A percentile compares a stretch with the other conserved stretches of the same genome.
Evolutionary conservation across 2,329 filamentous ascomycete species (phyloP).

Genomic region (Colletotrichum musicola): DNA sequence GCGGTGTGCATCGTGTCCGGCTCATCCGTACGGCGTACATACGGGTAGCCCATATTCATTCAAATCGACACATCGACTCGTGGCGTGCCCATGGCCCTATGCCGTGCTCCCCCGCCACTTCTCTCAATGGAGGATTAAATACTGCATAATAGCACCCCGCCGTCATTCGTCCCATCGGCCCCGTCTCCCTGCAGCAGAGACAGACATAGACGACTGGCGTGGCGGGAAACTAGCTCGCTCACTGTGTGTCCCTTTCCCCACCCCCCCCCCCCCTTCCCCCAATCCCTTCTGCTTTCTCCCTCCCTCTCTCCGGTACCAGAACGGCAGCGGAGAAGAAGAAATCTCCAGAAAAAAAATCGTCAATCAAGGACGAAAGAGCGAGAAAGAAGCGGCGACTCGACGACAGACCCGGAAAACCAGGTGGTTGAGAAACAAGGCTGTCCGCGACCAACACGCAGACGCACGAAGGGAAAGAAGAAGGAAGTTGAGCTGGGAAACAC

Average conservation of each 20-base stretch:
- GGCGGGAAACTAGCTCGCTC: background rate
- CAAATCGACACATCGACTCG: slow-evolving; percentile 5
- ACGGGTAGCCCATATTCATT: slow-evolving; percentile 1
- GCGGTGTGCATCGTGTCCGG: slow-evolving; percentile 28
- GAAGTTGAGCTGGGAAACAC: background rate
- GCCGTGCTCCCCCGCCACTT: background rate
- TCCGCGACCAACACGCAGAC: background rate
- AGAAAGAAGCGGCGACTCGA: background rate
- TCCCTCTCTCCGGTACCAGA: too few species aligned
- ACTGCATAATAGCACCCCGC: background rate
- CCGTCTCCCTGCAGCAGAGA: slow-evolving; percentile 15
- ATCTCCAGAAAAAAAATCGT: background rate
- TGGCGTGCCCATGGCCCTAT: background rate
- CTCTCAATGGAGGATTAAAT: slow-evolving; percentile 19
- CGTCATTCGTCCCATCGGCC: background rate
- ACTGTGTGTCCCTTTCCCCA: background rate
- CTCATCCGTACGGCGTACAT: slow-evolving; percentile 19
- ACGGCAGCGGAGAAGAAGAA: background rate
- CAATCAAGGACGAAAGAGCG: background rate
- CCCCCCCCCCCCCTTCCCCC: too few species aligned
- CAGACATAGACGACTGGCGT: background rate
- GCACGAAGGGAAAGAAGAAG: background rate
- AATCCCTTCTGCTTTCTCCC: too few species aligned
- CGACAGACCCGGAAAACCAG: background rate
- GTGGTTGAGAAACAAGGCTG: background rate